phyloP scores from a whole-genome alignment of 148 eudicot species.

The Fagopyrum homotropicum region DNA sequence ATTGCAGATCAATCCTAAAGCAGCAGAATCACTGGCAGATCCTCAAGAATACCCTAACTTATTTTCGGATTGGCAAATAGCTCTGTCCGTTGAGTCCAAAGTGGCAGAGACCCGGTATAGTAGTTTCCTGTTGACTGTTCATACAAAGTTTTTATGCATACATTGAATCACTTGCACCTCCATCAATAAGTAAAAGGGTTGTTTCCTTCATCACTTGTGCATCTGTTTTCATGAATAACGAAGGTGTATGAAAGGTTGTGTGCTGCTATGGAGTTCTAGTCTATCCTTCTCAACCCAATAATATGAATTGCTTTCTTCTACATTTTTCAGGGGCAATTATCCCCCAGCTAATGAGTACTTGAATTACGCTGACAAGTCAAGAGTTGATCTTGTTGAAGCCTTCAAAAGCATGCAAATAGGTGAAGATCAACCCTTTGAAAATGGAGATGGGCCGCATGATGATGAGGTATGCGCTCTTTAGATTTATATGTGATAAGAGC shows the following conservation, averaged over 20 bases:
- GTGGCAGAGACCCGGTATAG: constrained; percentile 75
- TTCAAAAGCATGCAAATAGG: constrained; percentile 79
- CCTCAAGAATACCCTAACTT: constrained; percentile 90
- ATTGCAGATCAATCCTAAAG: constrained; percentile 80
- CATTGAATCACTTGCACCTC: neutral
- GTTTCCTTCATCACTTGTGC: neutral
- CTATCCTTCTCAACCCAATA: neutral
- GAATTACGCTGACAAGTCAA: constrained; percentile 59
- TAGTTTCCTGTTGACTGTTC: neutral
- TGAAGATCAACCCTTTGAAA: constrained; percentile 73
- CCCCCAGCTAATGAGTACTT: constrained; percentile 88
- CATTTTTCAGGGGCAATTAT: constrained; percentile 47
- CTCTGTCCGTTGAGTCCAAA: constrained; percentile 80
- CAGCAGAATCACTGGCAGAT: constrained; percentile 97
- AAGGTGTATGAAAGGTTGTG: neutral
- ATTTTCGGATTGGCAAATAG: constrained; percentile 96
- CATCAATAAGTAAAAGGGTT: neutral
- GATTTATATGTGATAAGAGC: neutral
- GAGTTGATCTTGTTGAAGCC: constrained; percentile 73
- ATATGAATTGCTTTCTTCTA: constrained; percentile 13
- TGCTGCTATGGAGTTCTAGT: neutral
- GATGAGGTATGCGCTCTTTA: constrained; percentile 55
- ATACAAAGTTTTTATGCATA: neutral
- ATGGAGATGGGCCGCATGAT: constrained; percentile 68
- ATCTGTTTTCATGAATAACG: neutral